Percentiles rank a stretch among this genome's conserved stretches.
Evolutionary conservation across 495 filamentous ascomycete species (phyloP).

Genomic region (Xylaria scruposa): DNA sequence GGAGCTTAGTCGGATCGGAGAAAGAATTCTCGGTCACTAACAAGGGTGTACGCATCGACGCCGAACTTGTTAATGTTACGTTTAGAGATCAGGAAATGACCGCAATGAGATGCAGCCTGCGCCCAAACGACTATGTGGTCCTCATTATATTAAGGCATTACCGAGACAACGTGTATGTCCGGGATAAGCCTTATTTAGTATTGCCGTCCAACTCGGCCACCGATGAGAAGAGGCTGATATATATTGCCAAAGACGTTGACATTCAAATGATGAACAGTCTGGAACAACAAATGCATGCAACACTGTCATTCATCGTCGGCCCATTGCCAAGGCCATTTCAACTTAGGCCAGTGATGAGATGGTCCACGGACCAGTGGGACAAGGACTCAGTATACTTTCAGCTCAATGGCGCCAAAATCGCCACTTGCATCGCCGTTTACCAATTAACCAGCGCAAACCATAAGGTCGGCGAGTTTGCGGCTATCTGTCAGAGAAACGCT

Average conservation of each 20-base stretch:
- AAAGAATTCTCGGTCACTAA: slow-evolving; percentile 7
- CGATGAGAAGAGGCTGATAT: not conserved
- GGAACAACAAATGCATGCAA: not conserved
- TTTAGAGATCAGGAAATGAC: not conserved
- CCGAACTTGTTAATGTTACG: not conserved
- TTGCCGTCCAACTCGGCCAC: not conserved
- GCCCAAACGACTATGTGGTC: not conserved
- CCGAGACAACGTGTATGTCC: not conserved
- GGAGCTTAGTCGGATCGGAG: not conserved
- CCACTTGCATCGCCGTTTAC: not conserved
- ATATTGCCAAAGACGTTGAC: not conserved
- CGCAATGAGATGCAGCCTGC: not conserved
- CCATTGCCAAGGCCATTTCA: not conserved
- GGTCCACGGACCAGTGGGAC: not conserved
- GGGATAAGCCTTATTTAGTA: not conserved
- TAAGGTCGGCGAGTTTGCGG: not conserved
- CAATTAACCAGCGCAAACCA: not conserved
- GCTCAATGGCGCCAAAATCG: not conserved
- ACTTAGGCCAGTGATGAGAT: not conserved
- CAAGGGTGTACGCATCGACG: slow-evolving; percentile 9
- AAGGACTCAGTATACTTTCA: not conserved
- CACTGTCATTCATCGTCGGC: not conserved
- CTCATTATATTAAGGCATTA: not conserved
- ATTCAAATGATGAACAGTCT: too few relatives aligned
- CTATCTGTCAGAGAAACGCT: not conserved